phyloP scores from a whole-genome alignment of 1,284 basidiomycete genomes.

The Marasmius fiardii region DNA sequence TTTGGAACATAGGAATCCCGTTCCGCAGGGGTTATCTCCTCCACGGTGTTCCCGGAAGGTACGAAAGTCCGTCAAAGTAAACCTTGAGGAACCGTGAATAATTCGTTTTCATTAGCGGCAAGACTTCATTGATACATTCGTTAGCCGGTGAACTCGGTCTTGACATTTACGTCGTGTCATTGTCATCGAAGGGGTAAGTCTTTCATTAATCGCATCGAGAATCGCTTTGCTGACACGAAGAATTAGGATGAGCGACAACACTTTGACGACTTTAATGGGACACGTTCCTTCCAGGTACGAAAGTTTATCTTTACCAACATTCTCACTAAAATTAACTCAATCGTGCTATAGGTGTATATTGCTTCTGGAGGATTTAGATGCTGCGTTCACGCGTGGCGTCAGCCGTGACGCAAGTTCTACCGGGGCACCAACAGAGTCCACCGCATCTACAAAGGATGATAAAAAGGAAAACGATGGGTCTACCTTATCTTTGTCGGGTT shows the following conservation, averaged over 20 bases:
- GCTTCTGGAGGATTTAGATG: slow-evolving; percentile 84
- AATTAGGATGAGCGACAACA: slow-evolving; percentile 82
- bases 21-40: slow-evolving; percentile 83
- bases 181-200: slow-evolving; percentile 77
- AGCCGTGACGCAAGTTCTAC: slow-evolving; percentile 77
- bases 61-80: slow-evolving; percentile 18
- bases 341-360: slow-evolving; percentile 67
- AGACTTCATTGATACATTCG: slow-evolving; percentile 82
- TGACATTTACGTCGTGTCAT: slow-evolving; percentile 84
- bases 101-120: slow-evolving; percentile 43
- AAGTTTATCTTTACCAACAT: slow-evolving; percentile 15
- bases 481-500: slow-evolving; percentile 76
- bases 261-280: slow-evolving; percentile 77
- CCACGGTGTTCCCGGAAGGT: slow-evolving; percentile 83
- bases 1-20: slow-evolving; percentile 59
- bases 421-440: slow-evolving; percentile 54
- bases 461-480: slow-evolving; percentile 64
- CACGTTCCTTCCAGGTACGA: slow-evolving; percentile 75
- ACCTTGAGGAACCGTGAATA: slow-evolving; percentile 13
- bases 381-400: slow-evolving; percentile 80
- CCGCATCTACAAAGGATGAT: slow-evolving; percentile 34
- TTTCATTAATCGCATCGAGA: slow-evolving; percentile 10
- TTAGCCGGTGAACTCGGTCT: slow-evolving; percentile 83
- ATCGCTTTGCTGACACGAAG: slow-evolving; percentile 4
- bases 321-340: slow-evolving; percentile 13